These are phyloP conservation scores for Angomonas deanei DNA, from an alignment of 208 protist species.

Conservation along the genomic window DNA sequence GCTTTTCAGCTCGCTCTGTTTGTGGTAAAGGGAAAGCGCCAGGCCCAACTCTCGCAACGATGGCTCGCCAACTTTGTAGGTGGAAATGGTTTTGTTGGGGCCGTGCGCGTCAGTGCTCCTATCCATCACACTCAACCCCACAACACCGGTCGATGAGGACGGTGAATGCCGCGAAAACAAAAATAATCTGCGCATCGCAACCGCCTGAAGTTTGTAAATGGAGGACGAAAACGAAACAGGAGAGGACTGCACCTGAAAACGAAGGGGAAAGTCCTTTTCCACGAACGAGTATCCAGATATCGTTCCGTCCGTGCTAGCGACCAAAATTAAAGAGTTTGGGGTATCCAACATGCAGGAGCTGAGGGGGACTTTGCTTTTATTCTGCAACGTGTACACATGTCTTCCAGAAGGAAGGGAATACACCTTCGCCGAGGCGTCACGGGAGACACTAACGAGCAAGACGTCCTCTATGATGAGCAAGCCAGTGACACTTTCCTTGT, in stretches of 20 bases:
- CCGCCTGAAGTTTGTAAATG: not conserved
- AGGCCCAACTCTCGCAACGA: constrained; percentile 34
- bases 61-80: constrained; percentile 34
- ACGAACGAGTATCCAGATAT: constrained; percentile 39
- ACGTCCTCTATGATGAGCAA: constrained; percentile 53
- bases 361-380: constrained; percentile 35
- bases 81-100: constrained; percentile 18
- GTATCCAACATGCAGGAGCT: constrained; percentile 42
- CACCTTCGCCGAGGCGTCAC: constrained; percentile 59
- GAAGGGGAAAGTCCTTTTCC: constrained; percentile 16
- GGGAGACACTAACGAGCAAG: constrained; percentile 45
- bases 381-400: constrained; percentile 24
- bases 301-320: constrained; percentile 45
- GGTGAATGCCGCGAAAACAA: too few species aligned
- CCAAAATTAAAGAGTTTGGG: constrained; percentile 21
- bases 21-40: constrained; percentile 14
- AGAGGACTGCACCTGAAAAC: constrained; percentile 22
- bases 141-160: not conserved
- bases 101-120: constrained; percentile 28
- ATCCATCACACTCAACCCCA: constrained; percentile 8
- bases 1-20: constrained; percentile 17
- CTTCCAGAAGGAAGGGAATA: constrained; percentile 58
- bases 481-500: constrained; percentile 35
- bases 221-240: constrained; percentile 13
- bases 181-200: not conserved